Percentiles rank a stretch among this genome's conserved stretches.
These are phyloP conservation scores for Lojkania enalia DNA, from an alignment of 2,329 filamentous ascomycete species.

Conservation along the genomic window DNA sequence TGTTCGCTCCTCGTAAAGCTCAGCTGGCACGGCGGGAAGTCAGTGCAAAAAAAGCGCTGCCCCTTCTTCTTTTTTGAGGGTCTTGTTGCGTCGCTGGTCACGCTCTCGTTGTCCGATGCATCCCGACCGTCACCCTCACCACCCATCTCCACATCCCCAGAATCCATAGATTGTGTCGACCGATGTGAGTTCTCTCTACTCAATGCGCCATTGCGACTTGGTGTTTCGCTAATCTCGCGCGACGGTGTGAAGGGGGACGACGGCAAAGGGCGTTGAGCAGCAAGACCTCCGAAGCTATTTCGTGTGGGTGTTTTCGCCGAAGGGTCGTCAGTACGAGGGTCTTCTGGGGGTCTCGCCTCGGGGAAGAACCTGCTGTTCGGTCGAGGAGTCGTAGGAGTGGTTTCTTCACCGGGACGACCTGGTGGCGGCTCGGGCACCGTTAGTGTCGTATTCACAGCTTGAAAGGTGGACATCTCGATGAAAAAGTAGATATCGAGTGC, in stretches of 20 bases:
- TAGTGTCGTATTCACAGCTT: constrained; percentile 62
- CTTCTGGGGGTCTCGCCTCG: constrained; percentile 42
- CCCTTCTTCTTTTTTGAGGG: constrained; percentile 94
- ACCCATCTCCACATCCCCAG: constrained; percentile 75
- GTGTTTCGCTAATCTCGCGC: constrained; percentile 46
- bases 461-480: constrained; percentile 59
- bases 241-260: constrained; percentile 51
- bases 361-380: constrained; percentile 47
- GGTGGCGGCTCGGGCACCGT: constrained; percentile 47
- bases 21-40: constrained; percentile 89
- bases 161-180: constrained; percentile 63
- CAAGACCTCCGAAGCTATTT: constrained; percentile 52
- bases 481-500: neutral
- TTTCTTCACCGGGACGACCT: constrained; percentile 55
- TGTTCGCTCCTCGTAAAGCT: constrained; percentile 98
- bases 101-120: constrained; percentile 55
- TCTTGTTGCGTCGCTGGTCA: constrained; percentile 64
- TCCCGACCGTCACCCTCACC: constrained; percentile 69
- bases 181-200: constrained; percentile 63
- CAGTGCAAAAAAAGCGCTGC: constrained; percentile 93
- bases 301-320: constrained; percentile 66
- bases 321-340: constrained; percentile 43
- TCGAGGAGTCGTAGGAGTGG: constrained; percentile 60
- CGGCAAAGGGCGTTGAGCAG: constrained; percentile 52
- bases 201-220: constrained; percentile 44